A percentile compares a stretch with the other conserved stretches of the same genome.
These are phyloP conservation scores for Hygrophoropsis aurantiaca DNA, from an alignment of 768 basidiomycete species.

Conservation along the genomic window DNA sequence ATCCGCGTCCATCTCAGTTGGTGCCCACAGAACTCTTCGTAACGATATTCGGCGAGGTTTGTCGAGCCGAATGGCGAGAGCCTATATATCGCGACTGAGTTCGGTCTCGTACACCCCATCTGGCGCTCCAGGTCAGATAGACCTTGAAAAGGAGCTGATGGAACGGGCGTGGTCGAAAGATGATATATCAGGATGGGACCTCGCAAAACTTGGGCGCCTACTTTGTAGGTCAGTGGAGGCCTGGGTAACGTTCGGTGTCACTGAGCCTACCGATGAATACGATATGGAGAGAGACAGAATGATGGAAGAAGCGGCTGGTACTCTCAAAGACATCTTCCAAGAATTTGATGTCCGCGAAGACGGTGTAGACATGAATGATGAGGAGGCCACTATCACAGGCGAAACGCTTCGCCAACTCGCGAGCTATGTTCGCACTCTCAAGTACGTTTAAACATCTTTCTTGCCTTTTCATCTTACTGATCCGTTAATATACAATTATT, in stretches of 20 bases:
- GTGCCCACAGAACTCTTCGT: slow-evolving; percentile 62
- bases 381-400: slow-evolving; percentile 66
- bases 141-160: slow-evolving; percentile 62
- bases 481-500: neutral
- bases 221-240: slow-evolving; percentile 54
- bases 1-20: slow-evolving; percentile 46
- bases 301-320: slow-evolving; percentile 67
- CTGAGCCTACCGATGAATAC: slow-evolving; percentile 25
- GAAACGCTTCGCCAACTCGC: slow-evolving; percentile 59
- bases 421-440: slow-evolving; percentile 55
- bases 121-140: slow-evolving; percentile 58
- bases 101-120: slow-evolving; percentile 55
- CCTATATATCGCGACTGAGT: slow-evolving; percentile 58
- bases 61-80: slow-evolving; percentile 60
- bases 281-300: slow-evolving; percentile 50
- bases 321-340: slow-evolving; percentile 70
- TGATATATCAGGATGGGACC: slow-evolving; percentile 67
- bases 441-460: slow-evolving; percentile 39
- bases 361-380: slow-evolving; percentile 54
- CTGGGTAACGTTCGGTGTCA: slow-evolving; percentile 49
- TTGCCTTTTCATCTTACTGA: neutral
- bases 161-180: slow-evolving; percentile 75
- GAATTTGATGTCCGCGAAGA: slow-evolving; percentile 71
- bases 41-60: slow-evolving; percentile 63
- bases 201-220: slow-evolving; percentile 53